Conservation (phyloP, 2,329 filamentous ascomycete genomes). For the Trichoderma endophyticum region DNA sequence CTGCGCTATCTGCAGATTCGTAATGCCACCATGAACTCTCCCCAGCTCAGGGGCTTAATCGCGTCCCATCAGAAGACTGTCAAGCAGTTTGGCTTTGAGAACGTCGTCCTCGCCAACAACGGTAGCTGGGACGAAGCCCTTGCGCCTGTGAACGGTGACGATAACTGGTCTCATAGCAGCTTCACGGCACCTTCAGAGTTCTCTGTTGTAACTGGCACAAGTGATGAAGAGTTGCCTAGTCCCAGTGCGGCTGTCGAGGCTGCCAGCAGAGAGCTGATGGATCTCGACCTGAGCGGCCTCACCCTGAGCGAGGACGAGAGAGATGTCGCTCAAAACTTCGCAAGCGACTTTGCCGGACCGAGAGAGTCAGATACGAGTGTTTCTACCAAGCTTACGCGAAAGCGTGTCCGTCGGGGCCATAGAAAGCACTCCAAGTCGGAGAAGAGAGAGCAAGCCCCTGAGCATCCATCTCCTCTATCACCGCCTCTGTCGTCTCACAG, state of each 20-base stretch:
- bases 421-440: slow-evolving; percentile 36
- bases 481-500: slow-evolving; percentile 9
- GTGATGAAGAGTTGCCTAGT: slow-evolving; percentile 40
- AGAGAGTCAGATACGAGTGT: slow-evolving; percentile 36
- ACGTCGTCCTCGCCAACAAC: slow-evolving; percentile 62
- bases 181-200: slow-evolving; percentile 29
- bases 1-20: slow-evolving; percentile 67
- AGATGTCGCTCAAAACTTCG: slow-evolving; percentile 31
- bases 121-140: slow-evolving; percentile 82
- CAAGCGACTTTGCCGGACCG: slow-evolving; percentile 34
- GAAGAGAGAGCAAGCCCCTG: slow-evolving; percentile 23
- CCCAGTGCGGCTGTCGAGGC: slow-evolving; percentile 55
- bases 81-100: slow-evolving; percentile 76
- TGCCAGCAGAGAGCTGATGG: slow-evolving; percentile 48
- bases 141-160: slow-evolving; percentile 57
- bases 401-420: slow-evolving; percentile 35
- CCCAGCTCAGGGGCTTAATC: slow-evolving; percentile 69
- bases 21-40: slow-evolving; percentile 68
- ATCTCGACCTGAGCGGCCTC: slow-evolving; percentile 39
- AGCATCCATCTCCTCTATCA: not conserved
- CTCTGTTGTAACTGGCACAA: slow-evolving; percentile 34
- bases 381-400: slow-evolving; percentile 50
- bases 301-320: slow-evolving; percentile 36
- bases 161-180: slow-evolving; percentile 37
- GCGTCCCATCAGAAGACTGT: slow-evolving; percentile 64